Evolutionary conservation across 768 basidiomycete genomes (phyloP).

Genomic region (Crassisporium funariophilum): DNA sequence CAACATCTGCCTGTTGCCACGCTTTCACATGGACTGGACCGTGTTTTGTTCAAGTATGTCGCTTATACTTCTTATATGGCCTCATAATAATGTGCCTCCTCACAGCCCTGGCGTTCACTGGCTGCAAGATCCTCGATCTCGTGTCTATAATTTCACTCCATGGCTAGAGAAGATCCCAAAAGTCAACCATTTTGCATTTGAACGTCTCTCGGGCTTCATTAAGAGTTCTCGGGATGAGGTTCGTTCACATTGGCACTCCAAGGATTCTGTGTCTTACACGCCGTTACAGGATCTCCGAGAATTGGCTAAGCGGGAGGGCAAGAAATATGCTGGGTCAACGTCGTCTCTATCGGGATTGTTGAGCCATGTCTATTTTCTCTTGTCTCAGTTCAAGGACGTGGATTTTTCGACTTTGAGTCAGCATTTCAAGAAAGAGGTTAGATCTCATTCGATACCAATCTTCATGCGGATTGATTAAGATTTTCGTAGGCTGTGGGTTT

Average conservation of each 20-base stretch:
- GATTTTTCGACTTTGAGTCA: conserved; percentile 63
- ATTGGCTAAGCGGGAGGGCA: conserved; percentile 59
- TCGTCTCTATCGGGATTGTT: conserved; percentile 86
- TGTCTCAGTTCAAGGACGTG: conserved; percentile 71
- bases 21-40: conserved; percentile 59
- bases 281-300: conserved; percentile 58
- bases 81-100: too few species aligned
- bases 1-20: conserved; percentile 58
- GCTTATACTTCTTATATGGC: too few species aligned
- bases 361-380: conserved; percentile 84
- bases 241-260: conserved; percentile 15
- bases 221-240: conserved; percentile 80
- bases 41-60: conserved; percentile 55
- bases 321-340: conserved; percentile 82
- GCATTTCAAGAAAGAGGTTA: conserved; percentile 61
- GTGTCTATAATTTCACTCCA: conserved; percentile 82
- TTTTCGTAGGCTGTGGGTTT: conserved; percentile 56
- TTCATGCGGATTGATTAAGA: background rate
- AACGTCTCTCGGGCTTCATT: conserved; percentile 71
- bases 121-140: conserved; percentile 83
- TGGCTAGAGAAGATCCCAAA: conserved; percentile 73
- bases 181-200: conserved; percentile 84
- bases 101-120: conserved; percentile 90
- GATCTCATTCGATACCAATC: conserved; percentile 19
- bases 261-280: background rate